A percentile compares a stretch with the other conserved stretches of the same genome.
Evolutionary conservation across 2,329 filamentous ascomycete species (phyloP).

Genomic region (Orbilia brochopaga): DNA sequence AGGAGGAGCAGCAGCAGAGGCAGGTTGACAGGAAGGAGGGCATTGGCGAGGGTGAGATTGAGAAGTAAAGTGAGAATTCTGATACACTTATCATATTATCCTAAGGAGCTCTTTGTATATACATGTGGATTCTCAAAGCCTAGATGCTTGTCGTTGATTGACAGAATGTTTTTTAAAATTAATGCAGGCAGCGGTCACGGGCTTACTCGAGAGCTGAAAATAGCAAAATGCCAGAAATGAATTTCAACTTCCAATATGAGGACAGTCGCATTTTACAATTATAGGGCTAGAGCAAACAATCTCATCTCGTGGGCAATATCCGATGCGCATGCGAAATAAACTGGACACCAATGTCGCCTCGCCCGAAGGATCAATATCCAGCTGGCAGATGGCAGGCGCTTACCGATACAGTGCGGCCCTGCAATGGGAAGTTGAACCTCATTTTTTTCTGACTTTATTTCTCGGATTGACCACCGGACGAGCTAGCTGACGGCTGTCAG

Average conservation of each 20-base stretch:
- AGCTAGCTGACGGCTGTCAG: background rate
- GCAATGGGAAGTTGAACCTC: conserved; percentile 15
- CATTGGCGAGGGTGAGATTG: conserved; percentile 9
- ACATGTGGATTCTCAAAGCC: background rate
- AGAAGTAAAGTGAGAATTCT: background rate
- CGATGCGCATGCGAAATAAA: too few relatives aligned
- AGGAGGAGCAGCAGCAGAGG: conserved; percentile 32
- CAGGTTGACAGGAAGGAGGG: conserved; percentile 25
- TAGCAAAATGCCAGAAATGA: background rate
- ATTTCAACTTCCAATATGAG: too few relatives aligned
- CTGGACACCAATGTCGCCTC: conserved; percentile 8
- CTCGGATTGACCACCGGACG: conserved; percentile 24
- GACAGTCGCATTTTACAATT: background rate
- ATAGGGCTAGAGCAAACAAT: too few relatives aligned
- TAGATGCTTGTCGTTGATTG: background rate
- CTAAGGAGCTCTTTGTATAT: background rate
- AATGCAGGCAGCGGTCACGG: background rate
- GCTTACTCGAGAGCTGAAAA: background rate
- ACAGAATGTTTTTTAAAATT: background rate
- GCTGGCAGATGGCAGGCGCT: conserved; percentile 20
- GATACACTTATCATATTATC: too few relatives aligned
- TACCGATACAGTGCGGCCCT: conserved; percentile 23
- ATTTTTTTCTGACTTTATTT: conserved; percentile 13
- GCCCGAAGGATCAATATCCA: conserved; percentile 1
- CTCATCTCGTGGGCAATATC: background rate